Base-by-base conservation (phyloP, 306 rosid genomes). In the Astragalus membranaceus region DNA sequence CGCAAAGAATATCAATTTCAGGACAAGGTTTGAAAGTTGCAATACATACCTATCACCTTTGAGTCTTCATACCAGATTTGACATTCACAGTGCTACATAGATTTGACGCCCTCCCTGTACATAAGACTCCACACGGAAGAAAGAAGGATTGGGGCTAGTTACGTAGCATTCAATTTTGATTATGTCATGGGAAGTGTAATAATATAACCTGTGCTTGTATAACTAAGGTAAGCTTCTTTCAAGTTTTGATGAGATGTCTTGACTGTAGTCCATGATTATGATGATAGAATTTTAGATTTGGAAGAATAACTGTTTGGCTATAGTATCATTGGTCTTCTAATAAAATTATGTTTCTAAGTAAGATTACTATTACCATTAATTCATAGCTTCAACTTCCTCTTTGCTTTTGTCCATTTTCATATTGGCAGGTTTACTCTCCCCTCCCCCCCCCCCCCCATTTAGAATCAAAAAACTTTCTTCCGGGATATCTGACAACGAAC, bases 401-500 rank as follows among this genome's bases (percentile, higher is more conserved):
- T 61, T 46, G 12, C 16, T 53, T 64, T 51, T 36, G 26, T 52
- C 51, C 51, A 14, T 47, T 68, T 39, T 49, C 41, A 4, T 63
- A 53, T 49, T 63, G 70, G 39, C 44, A 39, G 72, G 52, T 54
- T 81, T 20, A 77, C 23, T 2, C 23, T 2, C 23, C 23, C 33
- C 20, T 43, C 14, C 10, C 23, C 23, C 23, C 23, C 23, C 33
- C 20, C 48, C 14, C 10, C 55, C 4, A 55, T 61, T 26, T 26
- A 8, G 46, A 48, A 46, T 20, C 65, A 13, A 46, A 73, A 33
- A 44, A 59, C 54, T 23, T 20, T 26, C 70, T 82, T 82, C 78
- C 79, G 88, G 87, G 69, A 81, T 56, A 72, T 67, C 70, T 8
- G 86, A 83, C 64, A 78, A 50, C 30, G 30, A 26, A 26, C 30